Evolutionary conservation across 768 basidiomycete genomes (phyloP), one percentile per base, ranked within the genome.

Genomic region (Tylopilus subfusipes): DNA sequence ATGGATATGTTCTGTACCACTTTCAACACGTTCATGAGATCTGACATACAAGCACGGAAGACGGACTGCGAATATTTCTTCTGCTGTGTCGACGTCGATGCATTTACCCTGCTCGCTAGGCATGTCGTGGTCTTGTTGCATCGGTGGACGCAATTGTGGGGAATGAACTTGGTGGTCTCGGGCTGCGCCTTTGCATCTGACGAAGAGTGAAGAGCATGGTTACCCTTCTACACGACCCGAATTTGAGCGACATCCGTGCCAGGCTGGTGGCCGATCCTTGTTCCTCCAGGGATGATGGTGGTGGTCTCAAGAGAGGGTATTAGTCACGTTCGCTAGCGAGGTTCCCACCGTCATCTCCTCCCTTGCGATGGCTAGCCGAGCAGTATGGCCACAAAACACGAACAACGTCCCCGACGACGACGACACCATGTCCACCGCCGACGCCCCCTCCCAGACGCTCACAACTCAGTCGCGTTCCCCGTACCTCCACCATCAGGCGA

Each of bases 401-500:
- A 60, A 64, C 62, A 59, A 58, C 60, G 64, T n/a, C n/a, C n/a
- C 58, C 34, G 10, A 33, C 24, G 42, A 19, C 31, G 62, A 69
- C 65, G 61, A 61, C 60, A 53, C 62, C 24, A 65, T 69, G 63
- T 60, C 63, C 31, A 8, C 33, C 4, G 54, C 40, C 42, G 60
- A 67, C 38, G 58, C 59, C 40, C 1, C 30, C 36, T 58, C 42
- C 56, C 58, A 31, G 57, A 60, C 29, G 0, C 60, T 52, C 19
- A n/a, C 54, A 1, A 36, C 34, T n/a, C 57, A 59, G 48, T 55
- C 68, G 14, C 67, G 65, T 46, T 76, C 75, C 0, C 75, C 75
- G 7, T 77, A 77, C 59, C 58, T 71, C 54, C 71, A 76, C 44
- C 66, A 63, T 48, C 68, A 68, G 31, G 68, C 70, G 9, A 63